These are phyloP conservation scores for Plasmodium yoelii DNA, from an alignment of 169 alveolate species.

Conservation along the genomic window DNA sequence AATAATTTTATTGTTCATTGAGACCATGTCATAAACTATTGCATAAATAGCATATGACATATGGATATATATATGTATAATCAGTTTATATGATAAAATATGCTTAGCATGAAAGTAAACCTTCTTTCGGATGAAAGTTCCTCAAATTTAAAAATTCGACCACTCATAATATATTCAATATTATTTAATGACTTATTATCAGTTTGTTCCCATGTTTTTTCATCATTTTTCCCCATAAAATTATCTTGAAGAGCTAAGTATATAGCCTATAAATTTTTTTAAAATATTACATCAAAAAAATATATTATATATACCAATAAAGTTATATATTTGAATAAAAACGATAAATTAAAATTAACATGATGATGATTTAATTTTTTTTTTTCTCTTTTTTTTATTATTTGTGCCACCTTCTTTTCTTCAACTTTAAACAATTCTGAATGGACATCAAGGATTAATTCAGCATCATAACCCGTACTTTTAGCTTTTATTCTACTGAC, in stretches of 20 bases:
- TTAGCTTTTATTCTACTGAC: slow-evolving; percentile 91
- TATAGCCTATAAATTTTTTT: slow-evolving; percentile 77
- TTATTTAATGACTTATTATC: slow-evolving; percentile 83
- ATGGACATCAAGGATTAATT: slow-evolving; percentile 90
- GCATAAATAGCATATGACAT: too few species aligned
- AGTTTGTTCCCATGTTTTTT: slow-evolving; percentile 48
- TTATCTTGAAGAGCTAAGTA: slow-evolving; percentile 81
- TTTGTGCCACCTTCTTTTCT: slow-evolving; percentile 83
- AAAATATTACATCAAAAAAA: slow-evolving; percentile 19
- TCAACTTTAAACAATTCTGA: slow-evolving; percentile 90
- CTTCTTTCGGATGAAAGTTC: slow-evolving; percentile 92
- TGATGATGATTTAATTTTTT: background rate
- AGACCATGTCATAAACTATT: too few species aligned
- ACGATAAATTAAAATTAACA: background rate
- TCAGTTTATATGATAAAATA: too few species aligned
- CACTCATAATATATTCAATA: slow-evolving; percentile 93
- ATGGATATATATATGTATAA: too few species aligned
- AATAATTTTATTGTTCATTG: too few species aligned
- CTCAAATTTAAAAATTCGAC: slow-evolving; percentile 91
- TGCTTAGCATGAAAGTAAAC: slow-evolving; percentile 43
- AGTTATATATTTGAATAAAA: background rate
- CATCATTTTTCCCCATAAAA: slow-evolving; percentile 37
- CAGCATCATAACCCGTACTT: slow-evolving; percentile 94
- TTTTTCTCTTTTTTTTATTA: background rate
- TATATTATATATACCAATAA: background rate